Base-by-base conservation (phyloP, 768 basidiomycete genomes). In the Russula ochroleuca region DNA sequence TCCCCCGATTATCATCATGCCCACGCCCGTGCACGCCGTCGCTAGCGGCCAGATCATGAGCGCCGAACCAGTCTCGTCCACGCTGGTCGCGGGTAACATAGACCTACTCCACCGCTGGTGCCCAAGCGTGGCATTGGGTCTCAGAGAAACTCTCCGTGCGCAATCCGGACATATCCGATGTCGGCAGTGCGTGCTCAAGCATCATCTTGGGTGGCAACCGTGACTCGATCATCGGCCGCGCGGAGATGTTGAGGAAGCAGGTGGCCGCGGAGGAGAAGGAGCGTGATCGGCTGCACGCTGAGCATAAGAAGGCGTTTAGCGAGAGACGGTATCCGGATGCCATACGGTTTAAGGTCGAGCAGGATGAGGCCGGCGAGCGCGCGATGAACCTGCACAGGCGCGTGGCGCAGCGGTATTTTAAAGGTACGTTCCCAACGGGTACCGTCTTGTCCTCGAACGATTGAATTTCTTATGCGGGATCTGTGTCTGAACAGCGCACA, bases 381-480 rank as follows among this genome's bases (percentile, higher is more conserved):
- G 71, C 69, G 47, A 64, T 68, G 62, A 65, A 68, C 50, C 50
- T 74, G 59, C 75, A 77, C 58, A 65, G 68, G 53, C 75, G 71
- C 61, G 76, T 75, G 10, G 74, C 73, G 28, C 65, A 71, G 55
- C 64, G 75, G 15, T 77, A 72, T 65, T 76, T 70, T 57, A 69
- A 70, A 52, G 76, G 76, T 77, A 28, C 41, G 72, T 56, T 17
- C 7, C 15, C 3, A 10, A 23, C 11, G 2, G 31, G 28, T 31
- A 13, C 17, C 45, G 19, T 58, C 14, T 19, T 41, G 9, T n/a
- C 17, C 17, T 37, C 28, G 11, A 41, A 28, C 23, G 3, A 17
- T 15, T 21, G 25, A 8, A n/a, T 45, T 14, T 33, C 28, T 57
- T 13, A 33, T 57, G 19, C 28, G 56, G 14, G 38, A 14, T 38